Percentiles rank a stretch among this genome's conserved stretches.
Evolutionary conservation across 2,329 filamentous ascomycete species (phyloP).

Genomic region (Nigrospora sphaerica): DNA sequence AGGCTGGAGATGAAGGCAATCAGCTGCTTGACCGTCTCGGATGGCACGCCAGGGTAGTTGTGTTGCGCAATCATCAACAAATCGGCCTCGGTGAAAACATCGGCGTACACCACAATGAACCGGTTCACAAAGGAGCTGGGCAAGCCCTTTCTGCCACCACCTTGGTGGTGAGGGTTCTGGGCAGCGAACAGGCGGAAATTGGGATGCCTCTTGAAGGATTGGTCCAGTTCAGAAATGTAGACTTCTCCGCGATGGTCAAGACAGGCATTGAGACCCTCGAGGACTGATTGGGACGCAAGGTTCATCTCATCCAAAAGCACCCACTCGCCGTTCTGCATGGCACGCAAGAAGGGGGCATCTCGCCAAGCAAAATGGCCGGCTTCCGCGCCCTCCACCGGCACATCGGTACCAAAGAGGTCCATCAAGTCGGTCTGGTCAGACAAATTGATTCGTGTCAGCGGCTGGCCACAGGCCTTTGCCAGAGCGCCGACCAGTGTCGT

Average conservation of each 20-base stretch:
- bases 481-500: slow-evolving; percentile 87
- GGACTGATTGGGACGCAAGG: slow-evolving; percentile 88
- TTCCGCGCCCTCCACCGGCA: slow-evolving; percentile 86
- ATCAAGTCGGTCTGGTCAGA: slow-evolving; percentile 98
- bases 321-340: slow-evolving; percentile 96
- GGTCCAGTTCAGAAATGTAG: slow-evolving; percentile 90
- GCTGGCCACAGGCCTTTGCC: slow-evolving; percentile 70
- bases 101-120: slow-evolving; percentile 95
- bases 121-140: slow-evolving; percentile 96
- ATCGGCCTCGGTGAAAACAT: slow-evolving; percentile 77
- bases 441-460: slow-evolving; percentile 88
- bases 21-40: slow-evolving; percentile 54
- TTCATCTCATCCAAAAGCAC: slow-evolving; percentile 99
- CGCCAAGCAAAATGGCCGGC: slow-evolving; percentile 92
- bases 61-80: slow-evolving; percentile 73
- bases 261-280: slow-evolving; percentile 94
- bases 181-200: slow-evolving; percentile 94
- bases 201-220: slow-evolving; percentile 83
- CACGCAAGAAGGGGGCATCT: slow-evolving; percentile 89
- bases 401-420: slow-evolving; percentile 94
- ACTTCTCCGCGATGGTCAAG: slow-evolving; percentile 94
- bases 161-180: slow-evolving; percentile 96
- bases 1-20: slow-evolving; percentile 78
- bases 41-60: slow-evolving; percentile 60
- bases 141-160: slow-evolving; percentile 87